phyloP scores from a whole-genome alignment of 805 yeast species.

The Candida maesae region DNA sequence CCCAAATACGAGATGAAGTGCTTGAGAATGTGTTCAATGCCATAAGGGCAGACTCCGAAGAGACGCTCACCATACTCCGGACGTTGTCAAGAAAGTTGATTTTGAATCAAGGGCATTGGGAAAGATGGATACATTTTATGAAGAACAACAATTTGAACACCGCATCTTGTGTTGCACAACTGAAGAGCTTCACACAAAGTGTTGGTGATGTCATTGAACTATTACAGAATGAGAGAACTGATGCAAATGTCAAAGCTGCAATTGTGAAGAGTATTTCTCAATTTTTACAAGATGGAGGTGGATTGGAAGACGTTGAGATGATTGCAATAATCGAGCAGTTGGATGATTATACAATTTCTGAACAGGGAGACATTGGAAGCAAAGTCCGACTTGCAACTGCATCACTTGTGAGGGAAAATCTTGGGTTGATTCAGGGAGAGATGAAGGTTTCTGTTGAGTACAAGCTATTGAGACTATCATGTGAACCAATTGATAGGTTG shows the following conservation, averaged over 20 bases:
- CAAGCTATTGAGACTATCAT: conserved; percentile 50
- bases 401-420: conserved; percentile 33
- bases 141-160: conserved; percentile 36
- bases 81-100: conserved; percentile 15
- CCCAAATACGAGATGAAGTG: conserved; percentile 1
- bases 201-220: conserved; percentile 11
- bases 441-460: conserved; percentile 23
- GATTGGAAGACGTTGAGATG: conserved; percentile 2
- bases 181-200: conserved; percentile 10
- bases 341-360: conserved; percentile 74
- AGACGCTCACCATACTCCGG: conserved; percentile 8
- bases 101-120: conserved; percentile 9
- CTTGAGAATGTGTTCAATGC: conserved; percentile 22
- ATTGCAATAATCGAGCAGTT: conserved; percentile 36
- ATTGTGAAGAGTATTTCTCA: conserved; percentile 18
- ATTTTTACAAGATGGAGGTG: conserved; percentile 4
- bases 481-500: conserved; percentile 60
- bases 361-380: conserved; percentile 92
- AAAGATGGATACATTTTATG: conserved; percentile 36
- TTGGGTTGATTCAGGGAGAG: conserved; percentile 10
- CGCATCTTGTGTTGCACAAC: conserved; percentile 34
- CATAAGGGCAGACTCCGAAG: conserved; percentile 17
- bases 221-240: conserved; percentile 24
- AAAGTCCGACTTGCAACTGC: conserved; percentile 56
- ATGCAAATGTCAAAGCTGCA: conserved; percentile 15